These are phyloP conservation scores for Nitzschia sp. DNA, from an alignment of 108 stramenopile genomes.

Conservation along the genomic window DNA sequence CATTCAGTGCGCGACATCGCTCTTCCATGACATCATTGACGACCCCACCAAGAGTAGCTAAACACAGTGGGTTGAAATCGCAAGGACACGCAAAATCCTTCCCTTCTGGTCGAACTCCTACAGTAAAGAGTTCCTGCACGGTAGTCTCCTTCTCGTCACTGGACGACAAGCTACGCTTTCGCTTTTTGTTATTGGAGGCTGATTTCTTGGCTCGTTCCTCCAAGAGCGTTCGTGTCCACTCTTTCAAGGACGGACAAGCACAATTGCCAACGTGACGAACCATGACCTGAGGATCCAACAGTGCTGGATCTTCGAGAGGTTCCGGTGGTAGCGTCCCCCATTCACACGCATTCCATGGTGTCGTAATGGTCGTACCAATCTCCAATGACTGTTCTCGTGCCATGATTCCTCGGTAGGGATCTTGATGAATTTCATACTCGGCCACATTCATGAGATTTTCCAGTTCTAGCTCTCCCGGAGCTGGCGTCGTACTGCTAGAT, in stretches of 20 bases:
- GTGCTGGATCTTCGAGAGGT: background rate
- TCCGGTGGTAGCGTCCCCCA: conserved; percentile 24
- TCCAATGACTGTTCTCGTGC: conserved; percentile 10
- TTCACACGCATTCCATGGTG: conserved; percentile 59
- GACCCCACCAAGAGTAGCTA: conserved; percentile 70
- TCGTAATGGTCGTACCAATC: conserved; percentile 8
- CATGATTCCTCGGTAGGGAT: conserved; percentile 67
- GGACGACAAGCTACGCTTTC: background rate
- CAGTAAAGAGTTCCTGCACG: background rate
- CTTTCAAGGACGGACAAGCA: conserved; percentile 37
- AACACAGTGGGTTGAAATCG: conserved; percentile 75
- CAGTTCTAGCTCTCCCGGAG: conserved; percentile 18
- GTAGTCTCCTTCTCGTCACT: background rate
- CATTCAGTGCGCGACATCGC: conserved; percentile 11
- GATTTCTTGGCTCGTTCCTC: conserved; percentile 9
- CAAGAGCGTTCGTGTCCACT: conserved; percentile 23
- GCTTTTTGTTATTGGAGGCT: conserved; percentile 24
- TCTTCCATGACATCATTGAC: conserved; percentile 59
- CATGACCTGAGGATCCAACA: conserved; percentile 8
- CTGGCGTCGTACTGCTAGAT: background rate
- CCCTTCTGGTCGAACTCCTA: conserved; percentile 36
- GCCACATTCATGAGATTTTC: conserved; percentile 43
- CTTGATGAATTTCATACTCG: conserved; percentile 57
- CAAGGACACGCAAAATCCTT: conserved; percentile 32
- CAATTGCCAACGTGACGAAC: conserved; percentile 30